phyloP scores from a whole-genome alignment of 371 early-diverging fungal genomes.

The Furculomyces boomerangus region DNA sequence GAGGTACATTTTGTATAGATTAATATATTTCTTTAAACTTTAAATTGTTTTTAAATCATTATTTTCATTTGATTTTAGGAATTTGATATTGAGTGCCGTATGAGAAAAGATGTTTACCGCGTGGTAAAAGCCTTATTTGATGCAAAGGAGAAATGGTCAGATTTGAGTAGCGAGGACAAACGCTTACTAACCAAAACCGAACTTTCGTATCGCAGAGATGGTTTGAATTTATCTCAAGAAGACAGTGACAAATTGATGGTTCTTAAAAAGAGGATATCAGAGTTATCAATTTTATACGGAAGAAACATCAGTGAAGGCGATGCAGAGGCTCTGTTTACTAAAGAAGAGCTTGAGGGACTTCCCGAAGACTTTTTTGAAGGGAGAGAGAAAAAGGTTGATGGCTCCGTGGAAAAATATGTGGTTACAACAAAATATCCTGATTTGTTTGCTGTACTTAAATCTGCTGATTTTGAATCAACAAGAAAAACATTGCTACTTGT shows the following conservation, averaged over 20 bases:
- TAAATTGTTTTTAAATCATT: background rate
- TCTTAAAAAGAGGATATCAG: constrained; percentile 44
- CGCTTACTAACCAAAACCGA: constrained; percentile 43
- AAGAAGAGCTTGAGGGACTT: constrained; percentile 56
- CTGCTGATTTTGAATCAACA: constrained; percentile 38
- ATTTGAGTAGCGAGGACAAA: constrained; percentile 37
- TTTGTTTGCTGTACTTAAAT: constrained; percentile 29
- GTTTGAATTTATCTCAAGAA: constrained; percentile 41
- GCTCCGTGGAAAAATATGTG: constrained; percentile 31
- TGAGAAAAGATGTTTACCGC: constrained; percentile 58
- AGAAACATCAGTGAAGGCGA: constrained; percentile 42
- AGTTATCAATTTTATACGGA: constrained; percentile 39
- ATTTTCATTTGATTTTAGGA: constrained; percentile 16
- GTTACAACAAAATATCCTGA: constrained; percentile 64
- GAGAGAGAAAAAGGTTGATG: constrained; percentile 32
- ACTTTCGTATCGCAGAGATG: constrained; percentile 43
- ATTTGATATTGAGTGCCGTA: constrained; percentile 49
- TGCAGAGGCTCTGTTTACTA: constrained; percentile 20
- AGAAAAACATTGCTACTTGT: constrained; percentile 30
- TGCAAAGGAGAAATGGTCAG: constrained; percentile 28
- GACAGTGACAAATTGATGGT: constrained; percentile 37
- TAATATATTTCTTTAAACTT: background rate
- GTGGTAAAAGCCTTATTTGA: constrained; percentile 34
- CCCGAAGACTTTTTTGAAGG: constrained; percentile 42
- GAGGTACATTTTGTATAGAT: constrained; percentile 9